phyloP scores from a whole-genome alignment of 768 basidiomycete species.

The Termitomyces sp. region DNA sequence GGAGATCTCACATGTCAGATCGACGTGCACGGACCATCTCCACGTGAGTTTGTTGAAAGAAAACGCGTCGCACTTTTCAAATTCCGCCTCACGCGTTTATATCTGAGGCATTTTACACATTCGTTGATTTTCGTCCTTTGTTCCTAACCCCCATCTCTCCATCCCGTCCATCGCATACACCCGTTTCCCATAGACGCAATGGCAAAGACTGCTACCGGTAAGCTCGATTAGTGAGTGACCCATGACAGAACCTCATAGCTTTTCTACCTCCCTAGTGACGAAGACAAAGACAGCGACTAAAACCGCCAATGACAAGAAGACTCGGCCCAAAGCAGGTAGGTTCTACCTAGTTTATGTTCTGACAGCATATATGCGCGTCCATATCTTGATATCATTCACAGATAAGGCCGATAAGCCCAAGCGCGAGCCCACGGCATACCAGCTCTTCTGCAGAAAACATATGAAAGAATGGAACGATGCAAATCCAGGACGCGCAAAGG shows the following conservation, averaged over 20 bases:
- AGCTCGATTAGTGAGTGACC: slow-evolving; percentile 7
- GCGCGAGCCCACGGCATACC: slow-evolving; percentile 56
- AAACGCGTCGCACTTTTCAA: slow-evolving; percentile 11
- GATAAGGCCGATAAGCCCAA: slow-evolving; percentile 46
- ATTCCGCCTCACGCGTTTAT: slow-evolving; percentile 15
- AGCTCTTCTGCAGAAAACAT: slow-evolving; percentile 49
- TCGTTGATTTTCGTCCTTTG: slow-evolving; percentile 1
- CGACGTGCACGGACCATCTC: background rate
- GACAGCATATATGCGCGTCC: slow-evolving; percentile 2
- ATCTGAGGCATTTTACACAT: slow-evolving; percentile 10
- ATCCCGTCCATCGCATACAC: slow-evolving; percentile 12
- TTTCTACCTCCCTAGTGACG: slow-evolving; percentile 29
- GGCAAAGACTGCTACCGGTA: slow-evolving; percentile 50
- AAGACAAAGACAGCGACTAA: slow-evolving; percentile 56
- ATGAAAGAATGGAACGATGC: slow-evolving; percentile 55
- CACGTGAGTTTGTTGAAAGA: slow-evolving; percentile 18
- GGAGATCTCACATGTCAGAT: slow-evolving; percentile 2
- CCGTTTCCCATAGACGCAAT: slow-evolving; percentile 23
- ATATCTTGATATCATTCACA: background rate
- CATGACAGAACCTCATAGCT: slow-evolving; percentile 1
- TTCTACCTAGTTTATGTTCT: slow-evolving; percentile 1
- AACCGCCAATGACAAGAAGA: slow-evolving; percentile 40
- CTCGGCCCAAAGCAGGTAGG: slow-evolving; percentile 28
- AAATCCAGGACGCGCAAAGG: slow-evolving; percentile 45
- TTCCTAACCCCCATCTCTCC: slow-evolving; percentile 9